These are phyloP conservation scores for Escovopsis weberi DNA, from an alignment of 2,329 filamentous ascomycete genomes.

Conservation along the genomic window DNA sequence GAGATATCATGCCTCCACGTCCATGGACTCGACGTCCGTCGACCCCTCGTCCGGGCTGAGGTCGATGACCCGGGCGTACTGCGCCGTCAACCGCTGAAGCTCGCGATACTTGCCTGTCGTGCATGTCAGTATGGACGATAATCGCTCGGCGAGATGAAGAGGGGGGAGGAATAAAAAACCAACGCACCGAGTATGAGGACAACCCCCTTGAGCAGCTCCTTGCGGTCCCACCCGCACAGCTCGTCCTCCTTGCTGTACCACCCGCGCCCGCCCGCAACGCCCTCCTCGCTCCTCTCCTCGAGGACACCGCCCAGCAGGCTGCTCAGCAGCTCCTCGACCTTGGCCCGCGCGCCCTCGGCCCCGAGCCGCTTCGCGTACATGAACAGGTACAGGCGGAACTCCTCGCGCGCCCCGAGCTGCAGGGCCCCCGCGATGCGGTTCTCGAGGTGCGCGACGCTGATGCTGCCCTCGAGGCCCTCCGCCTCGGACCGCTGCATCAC, in stretches of 20 bases:
- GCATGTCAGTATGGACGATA: slow-evolving; percentile 16
- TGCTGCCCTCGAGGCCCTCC: slow-evolving; percentile 77
- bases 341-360: slow-evolving; percentile 70
- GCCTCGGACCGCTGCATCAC: slow-evolving; percentile 80
- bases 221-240: slow-evolving; percentile 82
- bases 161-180: not conserved
- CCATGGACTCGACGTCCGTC: slow-evolving; percentile 29
- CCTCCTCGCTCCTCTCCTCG: slow-evolving; percentile 35
- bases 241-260: slow-evolving; percentile 55
- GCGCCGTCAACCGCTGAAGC: slow-evolving; percentile 83
- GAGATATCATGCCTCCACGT: slow-evolving; percentile 19
- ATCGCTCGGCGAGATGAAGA: not conserved
- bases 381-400: slow-evolving; percentile 87
- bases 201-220: slow-evolving; percentile 77
- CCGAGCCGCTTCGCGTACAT: slow-evolving; percentile 97
- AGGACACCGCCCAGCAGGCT: slow-evolving; percentile 61
- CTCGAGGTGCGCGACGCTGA: slow-evolving; percentile 89
- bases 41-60: slow-evolving; percentile 36
- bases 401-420: slow-evolving; percentile 71
- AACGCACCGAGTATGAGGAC: slow-evolving; percentile 79
- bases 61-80: slow-evolving; percentile 75
- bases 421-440: slow-evolving; percentile 84
- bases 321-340: slow-evolving; percentile 85
- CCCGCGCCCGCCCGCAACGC: slow-evolving; percentile 21
- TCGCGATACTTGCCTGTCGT: slow-evolving; percentile 79